These are phyloP conservation scores for Potentilla sterilis DNA, from an alignment of 306 rosid species.

Conservation along the genomic window DNA sequence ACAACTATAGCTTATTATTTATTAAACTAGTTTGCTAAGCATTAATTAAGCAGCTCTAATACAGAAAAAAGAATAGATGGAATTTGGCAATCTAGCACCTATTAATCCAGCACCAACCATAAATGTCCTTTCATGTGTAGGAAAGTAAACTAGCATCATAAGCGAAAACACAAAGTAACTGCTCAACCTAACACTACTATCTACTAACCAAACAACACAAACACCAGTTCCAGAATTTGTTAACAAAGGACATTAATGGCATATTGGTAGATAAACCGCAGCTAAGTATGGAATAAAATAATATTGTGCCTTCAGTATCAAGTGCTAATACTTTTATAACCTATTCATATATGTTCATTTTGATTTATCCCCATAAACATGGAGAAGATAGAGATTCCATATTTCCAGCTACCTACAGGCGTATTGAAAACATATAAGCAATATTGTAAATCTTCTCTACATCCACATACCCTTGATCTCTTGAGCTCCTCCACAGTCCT, in stretches of 20 bases:
- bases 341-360: too few relatives aligned
- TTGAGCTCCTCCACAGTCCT: too few relatives aligned
- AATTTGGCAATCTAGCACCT: neutral
- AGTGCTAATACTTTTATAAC: too few relatives aligned
- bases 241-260: neutral
- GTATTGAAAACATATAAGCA: too few relatives aligned
- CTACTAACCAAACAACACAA: neutral
- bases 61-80: neutral
- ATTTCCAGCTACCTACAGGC: too few relatives aligned
- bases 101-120: neutral
- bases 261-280: too few relatives aligned
- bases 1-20: neutral
- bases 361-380: too few relatives aligned
- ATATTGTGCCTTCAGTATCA: too few relatives aligned
- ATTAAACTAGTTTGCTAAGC: neutral
- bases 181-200: neutral
- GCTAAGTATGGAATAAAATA: too few relatives aligned
- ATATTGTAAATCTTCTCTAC: too few relatives aligned
- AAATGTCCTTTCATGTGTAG: neutral
- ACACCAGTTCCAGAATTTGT: neutral
- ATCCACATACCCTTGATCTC: too few relatives aligned
- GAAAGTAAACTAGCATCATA: neutral
- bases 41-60: neutral
- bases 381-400: too few relatives aligned
- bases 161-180: neutral